Evolutionary conservation across 1,284 basidiomycete genomes (phyloP).

Genomic region (Trametes versicolor): DNA sequence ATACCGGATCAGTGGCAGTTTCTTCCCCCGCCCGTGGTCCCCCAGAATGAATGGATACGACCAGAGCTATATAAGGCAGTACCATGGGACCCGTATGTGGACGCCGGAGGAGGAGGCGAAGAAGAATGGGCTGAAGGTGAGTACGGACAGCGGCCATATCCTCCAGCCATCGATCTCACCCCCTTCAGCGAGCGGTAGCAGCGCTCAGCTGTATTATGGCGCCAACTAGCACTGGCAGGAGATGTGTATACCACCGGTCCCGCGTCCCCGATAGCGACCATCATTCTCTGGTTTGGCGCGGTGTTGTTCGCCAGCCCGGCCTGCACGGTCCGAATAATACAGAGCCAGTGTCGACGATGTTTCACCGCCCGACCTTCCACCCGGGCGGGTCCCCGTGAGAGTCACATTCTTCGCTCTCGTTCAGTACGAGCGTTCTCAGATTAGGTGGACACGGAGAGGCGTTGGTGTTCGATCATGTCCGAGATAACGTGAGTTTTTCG

Average conservation of each 20-base stretch:
- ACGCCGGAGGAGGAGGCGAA: not conserved
- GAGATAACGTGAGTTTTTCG: not conserved
- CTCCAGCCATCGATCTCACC: not conserved
- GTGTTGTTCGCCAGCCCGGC: not conserved
- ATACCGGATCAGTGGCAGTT: not conserved
- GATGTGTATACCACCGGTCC: not conserved
- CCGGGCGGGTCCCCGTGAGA: not conserved
- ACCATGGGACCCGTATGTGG: not conserved
- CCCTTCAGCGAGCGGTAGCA: not conserved
- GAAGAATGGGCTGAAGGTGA: not conserved
- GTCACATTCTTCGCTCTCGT: not conserved
- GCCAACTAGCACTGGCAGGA: not conserved
- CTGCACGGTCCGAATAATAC: not conserved
- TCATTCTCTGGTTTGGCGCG: not conserved
- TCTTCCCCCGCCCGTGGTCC: not conserved
- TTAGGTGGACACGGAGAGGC: not conserved
- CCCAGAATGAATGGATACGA: not conserved
- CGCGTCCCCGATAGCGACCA: not conserved
- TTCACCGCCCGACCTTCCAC: constrained; percentile 1
- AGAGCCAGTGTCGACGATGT: not conserved
- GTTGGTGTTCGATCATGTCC: not conserved
- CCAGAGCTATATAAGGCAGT: not conserved
- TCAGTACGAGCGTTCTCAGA: not conserved
- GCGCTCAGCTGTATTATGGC: not conserved
- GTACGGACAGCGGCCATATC: not conserved